Evolutionary conservation across 495 filamentous ascomycete genomes (phyloP), one percentile per base, ranked within the genome.

Genomic region (Copromyces sp.): DNA sequence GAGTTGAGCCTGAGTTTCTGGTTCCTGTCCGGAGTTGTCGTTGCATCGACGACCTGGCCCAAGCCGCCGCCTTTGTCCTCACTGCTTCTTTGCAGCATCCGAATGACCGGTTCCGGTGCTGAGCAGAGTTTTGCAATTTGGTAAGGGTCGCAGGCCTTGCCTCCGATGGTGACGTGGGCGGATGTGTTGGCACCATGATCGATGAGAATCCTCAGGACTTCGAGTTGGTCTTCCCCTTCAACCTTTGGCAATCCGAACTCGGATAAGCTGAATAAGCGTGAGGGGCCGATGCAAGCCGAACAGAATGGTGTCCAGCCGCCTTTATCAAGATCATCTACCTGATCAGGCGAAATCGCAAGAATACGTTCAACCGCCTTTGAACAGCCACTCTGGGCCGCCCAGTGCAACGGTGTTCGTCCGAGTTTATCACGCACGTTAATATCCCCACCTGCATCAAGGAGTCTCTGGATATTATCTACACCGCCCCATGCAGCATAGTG

Each of bases 221-320:
- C 16, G 6, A 44, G 4, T 6, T 44, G 41, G 14, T 44, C 41
- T 44, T 44, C 4, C 14, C 5, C 41, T n/a, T 16, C 41, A 4
- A 2, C 3, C 41, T 44, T 16, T 44, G 41, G 41, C 5, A 0
- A n/a, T 0, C 16, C 41, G 41, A 44, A n/a, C 41, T 0, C 6
- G 2, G 0, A 17, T 4, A 0, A 1, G 0, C 17, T 2, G 12
- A 6, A n/a, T 5, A 4, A 7, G 12, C 0, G 0, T 6, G 17
- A 44, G 41, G 3, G 4, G 5, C 41, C 17, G 5, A 44, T 44
- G 16, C 41, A 44, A 17, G 41, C 41, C 5, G 41, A 44, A 44
- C 14, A 44, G 17, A 44, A n/a, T 3, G 41, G 41, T 44, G 41
- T 44, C 41, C 41, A 44, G 17, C 41, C 41, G 4, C 41, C 41